These are phyloP conservation scores for Vitellaria paradoxa DNA, from an alignment of 179 eudicot species.

Conservation along the genomic window DNA sequence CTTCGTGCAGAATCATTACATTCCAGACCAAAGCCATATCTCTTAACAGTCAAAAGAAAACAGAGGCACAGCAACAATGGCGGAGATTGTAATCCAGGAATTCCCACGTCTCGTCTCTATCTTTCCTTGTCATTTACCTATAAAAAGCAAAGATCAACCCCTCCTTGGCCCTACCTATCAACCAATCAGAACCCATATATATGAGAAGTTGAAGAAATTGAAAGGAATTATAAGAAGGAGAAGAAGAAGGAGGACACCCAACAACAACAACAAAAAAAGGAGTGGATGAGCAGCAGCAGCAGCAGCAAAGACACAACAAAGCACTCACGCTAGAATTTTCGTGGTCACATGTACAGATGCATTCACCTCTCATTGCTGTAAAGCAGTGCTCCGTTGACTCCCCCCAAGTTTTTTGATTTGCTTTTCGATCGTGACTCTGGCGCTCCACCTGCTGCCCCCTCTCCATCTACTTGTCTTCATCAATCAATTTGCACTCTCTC, in stretches of 20 bases:
- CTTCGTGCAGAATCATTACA: slow-evolving; percentile 14
- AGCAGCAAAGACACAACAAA: background rate
- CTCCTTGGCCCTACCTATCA: background rate
- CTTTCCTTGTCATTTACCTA: slow-evolving; percentile 10
- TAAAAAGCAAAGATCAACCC: slow-evolving; percentile 17
- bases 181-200: slow-evolving; percentile 20
- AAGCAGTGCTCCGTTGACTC: slow-evolving; percentile 30
- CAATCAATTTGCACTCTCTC: slow-evolving; percentile 21
- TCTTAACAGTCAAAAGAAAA: slow-evolving; percentile 18
- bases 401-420: background rate
- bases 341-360: background rate
- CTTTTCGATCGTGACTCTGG: slow-evolving; percentile 26
- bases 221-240: slow-evolving; percentile 2
- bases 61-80: slow-evolving; percentile 29
- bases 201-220: slow-evolving; percentile 9
- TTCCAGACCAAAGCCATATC: slow-evolving; percentile 17
- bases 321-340: slow-evolving; percentile 19
- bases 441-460: slow-evolving; percentile 14
- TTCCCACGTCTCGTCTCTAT: slow-evolving; percentile 33
- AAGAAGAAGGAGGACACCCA: slow-evolving; percentile 9
- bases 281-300: background rate
- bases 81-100: slow-evolving; percentile 30
- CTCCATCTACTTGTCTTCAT: slow-evolving; percentile 25
- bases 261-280: background rate
- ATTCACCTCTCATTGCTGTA: slow-evolving; percentile 19